phyloP scores from a whole-genome alignment of 2,329 filamentous ascomycete genomes.

The Aspergillus fructus region DNA sequence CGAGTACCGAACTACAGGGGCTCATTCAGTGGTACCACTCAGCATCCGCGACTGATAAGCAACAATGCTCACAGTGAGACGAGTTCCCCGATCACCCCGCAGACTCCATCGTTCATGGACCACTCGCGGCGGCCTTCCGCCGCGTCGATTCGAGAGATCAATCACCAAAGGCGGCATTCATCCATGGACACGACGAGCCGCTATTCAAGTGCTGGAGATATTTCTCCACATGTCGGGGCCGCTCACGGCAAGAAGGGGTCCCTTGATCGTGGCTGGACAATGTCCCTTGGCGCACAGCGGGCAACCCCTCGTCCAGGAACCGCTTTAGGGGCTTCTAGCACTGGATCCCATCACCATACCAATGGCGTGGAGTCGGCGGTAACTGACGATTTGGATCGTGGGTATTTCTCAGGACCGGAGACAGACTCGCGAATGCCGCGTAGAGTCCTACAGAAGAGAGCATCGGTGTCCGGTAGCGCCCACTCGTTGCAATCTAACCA shows the following conservation, averaged over 20 bases:
- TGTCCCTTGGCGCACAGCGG: slow-evolving; percentile 30
- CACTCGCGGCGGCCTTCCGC: slow-evolving; percentile 65
- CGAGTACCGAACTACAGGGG: slow-evolving; percentile 39
- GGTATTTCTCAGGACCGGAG: slow-evolving; percentile 91
- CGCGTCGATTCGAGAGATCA: slow-evolving; percentile 75
- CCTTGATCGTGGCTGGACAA: slow-evolving; percentile 60
- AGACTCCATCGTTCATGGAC: slow-evolving; percentile 41
- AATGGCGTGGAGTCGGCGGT: slow-evolving; percentile 34
- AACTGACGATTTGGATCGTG: slow-evolving; percentile 69
- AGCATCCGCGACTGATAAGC: slow-evolving; percentile 32
- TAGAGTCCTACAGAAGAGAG: slow-evolving; percentile 77
- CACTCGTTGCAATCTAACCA: slow-evolving; percentile 74
- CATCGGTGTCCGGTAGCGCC: slow-evolving; percentile 37
- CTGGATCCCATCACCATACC: slow-evolving; percentile 18
- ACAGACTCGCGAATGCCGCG: slow-evolving; percentile 68
- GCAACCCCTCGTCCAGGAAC: slow-evolving; percentile 35
- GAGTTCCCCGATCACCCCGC: slow-evolving; percentile 46
- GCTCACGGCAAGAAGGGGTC: slow-evolving; percentile 57
- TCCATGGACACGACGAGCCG: slow-evolving; percentile 69
- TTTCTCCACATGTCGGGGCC: slow-evolving; percentile 20
- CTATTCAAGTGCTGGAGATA: slow-evolving; percentile 27
- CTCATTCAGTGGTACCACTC: slow-evolving; percentile 24
- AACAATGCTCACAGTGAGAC: slow-evolving; percentile 29
- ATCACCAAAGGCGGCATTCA: slow-evolving; percentile 83
- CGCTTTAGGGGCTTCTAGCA: slow-evolving; percentile 28